Evolutionary conservation across 148 eudicot genomes (phyloP), one percentile per base, ranked within the genome.

Genomic region (Diospyros kaki): DNA sequence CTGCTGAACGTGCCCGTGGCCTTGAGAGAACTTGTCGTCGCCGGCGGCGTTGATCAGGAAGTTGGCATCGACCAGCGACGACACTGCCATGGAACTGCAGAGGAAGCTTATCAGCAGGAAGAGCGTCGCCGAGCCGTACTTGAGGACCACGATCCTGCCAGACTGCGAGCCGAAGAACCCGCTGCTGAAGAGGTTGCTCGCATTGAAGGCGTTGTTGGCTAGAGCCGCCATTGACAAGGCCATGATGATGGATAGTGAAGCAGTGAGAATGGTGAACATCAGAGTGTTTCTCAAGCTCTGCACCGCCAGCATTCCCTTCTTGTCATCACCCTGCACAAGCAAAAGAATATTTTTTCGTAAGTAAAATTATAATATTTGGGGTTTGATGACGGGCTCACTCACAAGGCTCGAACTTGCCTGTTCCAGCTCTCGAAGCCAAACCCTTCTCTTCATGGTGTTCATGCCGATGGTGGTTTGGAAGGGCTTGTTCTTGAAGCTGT

Each of bases 261-360:
- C 94, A 45, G 89, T 88, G 51, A 89, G 87, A 68, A 89, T 88
- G 6, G 89, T 68, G 44, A 64, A 87, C 97, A 93, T 93, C 14
- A 91, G 82, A 3, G 83, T 78, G 78, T 93, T 93, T 56, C 98
- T 86, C 77, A 93, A 80, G 84, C 94, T 93, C 73, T 93, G 98
- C 3, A 93, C 97, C 6, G 97, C 98, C 54, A 93, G 75, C 81
- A 80, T 86, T 67, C 81, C 91, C 76, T 84, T 88, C 71, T 91
- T 93, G 18, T 85, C 91, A 76, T 91, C 93, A 0, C 94, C 97
- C 97, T 91, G 82, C 78, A 74, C 43, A 52, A 64, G 0, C 45
- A 55, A 13, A 50, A 40, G 28, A 28, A 28, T 28, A 28, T 28
- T 28, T 28, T 60, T 10, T 11, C 1, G 39, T 14, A 18, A 10